Conservation (phyloP, 2,329 filamentous ascomycete genomes). For the Lecanosticta acicola region DNA sequence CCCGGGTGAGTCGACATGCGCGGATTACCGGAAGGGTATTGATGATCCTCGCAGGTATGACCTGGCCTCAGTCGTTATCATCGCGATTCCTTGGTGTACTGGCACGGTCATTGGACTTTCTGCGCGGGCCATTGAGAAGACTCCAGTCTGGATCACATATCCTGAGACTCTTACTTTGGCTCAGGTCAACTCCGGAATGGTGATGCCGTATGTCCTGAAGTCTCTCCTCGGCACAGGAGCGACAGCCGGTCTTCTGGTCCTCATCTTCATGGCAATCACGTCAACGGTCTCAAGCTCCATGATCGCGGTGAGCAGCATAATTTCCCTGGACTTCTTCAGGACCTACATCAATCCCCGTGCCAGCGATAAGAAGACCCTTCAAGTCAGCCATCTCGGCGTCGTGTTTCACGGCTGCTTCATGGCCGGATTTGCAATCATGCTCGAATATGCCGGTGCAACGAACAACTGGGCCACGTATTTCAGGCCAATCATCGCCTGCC, state of each 20-base stretch:
- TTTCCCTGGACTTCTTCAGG: constrained; percentile 48
- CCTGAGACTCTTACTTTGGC: constrained; percentile 37
- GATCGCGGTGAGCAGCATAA: constrained; percentile 49
- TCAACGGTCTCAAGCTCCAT: constrained; percentile 47
- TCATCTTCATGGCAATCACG: constrained; percentile 50
- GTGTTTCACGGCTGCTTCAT: constrained; percentile 47
- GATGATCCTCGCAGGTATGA: constrained; percentile 36
- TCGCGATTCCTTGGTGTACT: constrained; percentile 45
- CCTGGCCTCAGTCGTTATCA: constrained; percentile 42
- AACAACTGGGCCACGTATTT: constrained; percentile 46
- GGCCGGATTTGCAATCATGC: constrained; percentile 43
- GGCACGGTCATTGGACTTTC: constrained; percentile 45
- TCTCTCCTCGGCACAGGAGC: constrained; percentile 42
- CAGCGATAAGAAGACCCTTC: constrained; percentile 39
- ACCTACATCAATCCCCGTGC: constrained; percentile 47
- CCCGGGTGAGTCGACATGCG: no score
- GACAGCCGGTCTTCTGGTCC: constrained; percentile 42
- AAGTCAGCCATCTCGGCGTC: constrained; percentile 45
- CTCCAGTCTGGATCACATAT: constrained; percentile 42
- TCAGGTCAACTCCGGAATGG: constrained; percentile 42
- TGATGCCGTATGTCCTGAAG: constrained; percentile 45
- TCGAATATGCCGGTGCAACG: constrained; percentile 47
- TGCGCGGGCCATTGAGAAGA: constrained; percentile 43
- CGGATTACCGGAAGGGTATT: not conserved
- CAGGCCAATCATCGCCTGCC: constrained; percentile 39